Base-by-base conservation (phyloP, 148 eudicot species). In the Diospyros kaki region DNA sequence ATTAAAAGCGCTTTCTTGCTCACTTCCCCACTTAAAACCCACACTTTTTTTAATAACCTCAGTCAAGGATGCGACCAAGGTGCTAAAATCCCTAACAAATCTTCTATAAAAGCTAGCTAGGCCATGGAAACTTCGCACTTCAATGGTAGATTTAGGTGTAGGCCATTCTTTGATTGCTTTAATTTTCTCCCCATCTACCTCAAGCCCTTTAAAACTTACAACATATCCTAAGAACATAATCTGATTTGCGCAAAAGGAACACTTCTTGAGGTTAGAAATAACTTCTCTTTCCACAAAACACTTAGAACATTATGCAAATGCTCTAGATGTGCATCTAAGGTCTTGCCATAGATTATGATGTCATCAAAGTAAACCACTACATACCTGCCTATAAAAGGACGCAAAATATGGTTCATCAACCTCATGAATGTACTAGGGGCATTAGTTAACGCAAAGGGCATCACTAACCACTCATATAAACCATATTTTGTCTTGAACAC, bases 41-140 rank as follows among this genome's bases (percentile, higher is more conserved):
- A 70, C 73, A 70, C 28, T 41, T 7, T 65, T 75, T n/a, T 75
- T 75, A 9, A 75, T 15, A 0, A 55, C 1, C 11, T 56, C 43
- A 4, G 65, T 76, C 2, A 67, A 10, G n/a, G 66, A 58, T 0
- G 78, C 55, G 28, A 41, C 65, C 0, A 76, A 1, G 9, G 66
- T 67, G 58, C 56, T 66, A 38, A 76, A 76, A 58, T 76, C 8
- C 2, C n/a, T 14, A 0, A 76, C 61, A 68, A 68, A 76, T 3
- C 66, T 3, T 5, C 72, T 8, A 55, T 66, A 75, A n/a, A 75
- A 75, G 11, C 70, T 64, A 55, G 64, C 71, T 5, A 76, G 41
- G 13, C 78, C 73, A 76, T 67, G 78, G 58, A 76, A 76, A 18
- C 56, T 55, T 6, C 72, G 4, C n/a, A 68, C 78, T 56, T 74